These are phyloP conservation scores for Annulohypoxylon truncatum DNA, from an alignment of 2,329 filamentous ascomycete species.

Conservation along the genomic window DNA sequence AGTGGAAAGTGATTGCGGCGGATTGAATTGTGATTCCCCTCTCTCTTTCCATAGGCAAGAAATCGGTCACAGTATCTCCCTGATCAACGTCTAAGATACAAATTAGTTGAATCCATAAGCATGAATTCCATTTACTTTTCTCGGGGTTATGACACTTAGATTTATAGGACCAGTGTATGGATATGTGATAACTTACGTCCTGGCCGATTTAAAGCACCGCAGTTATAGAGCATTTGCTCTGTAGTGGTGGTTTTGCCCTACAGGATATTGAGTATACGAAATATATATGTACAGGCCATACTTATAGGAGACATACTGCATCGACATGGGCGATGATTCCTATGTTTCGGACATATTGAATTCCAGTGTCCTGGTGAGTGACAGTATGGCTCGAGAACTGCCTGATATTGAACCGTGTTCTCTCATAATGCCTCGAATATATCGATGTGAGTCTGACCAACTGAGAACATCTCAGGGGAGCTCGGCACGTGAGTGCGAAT, in stretches of 20 bases:
- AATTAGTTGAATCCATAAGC: slow-evolving; percentile 23
- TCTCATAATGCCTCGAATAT: slow-evolving; percentile 27
- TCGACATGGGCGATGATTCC: slow-evolving; percentile 99
- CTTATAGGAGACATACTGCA: slow-evolving; percentile 67
- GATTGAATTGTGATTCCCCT: slow-evolving; percentile 98
- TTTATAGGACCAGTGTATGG: background rate
- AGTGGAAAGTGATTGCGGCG: slow-evolving; percentile 93
- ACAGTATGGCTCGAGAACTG: slow-evolving; percentile 33
- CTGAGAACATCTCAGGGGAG: slow-evolving; percentile 43
- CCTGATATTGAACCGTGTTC: slow-evolving; percentile 27
- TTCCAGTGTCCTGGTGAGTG: slow-evolving; percentile 51
- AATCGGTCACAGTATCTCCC: slow-evolving; percentile 97
- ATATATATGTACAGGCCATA: background rate
- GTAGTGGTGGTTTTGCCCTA: slow-evolving; percentile 97
- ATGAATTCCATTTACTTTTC: background rate
- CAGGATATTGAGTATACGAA: slow-evolving; percentile 26
- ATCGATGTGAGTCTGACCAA: slow-evolving; percentile 35
- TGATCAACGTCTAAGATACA: slow-evolving; percentile 81
- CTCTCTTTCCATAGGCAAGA: slow-evolving; percentile 89
- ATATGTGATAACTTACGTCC: slow-evolving; percentile 65
- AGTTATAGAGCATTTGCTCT: slow-evolving; percentile 98
- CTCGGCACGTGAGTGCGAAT: slow-evolving; percentile 41
- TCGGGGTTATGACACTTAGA: background rate
- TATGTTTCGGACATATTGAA: slow-evolving; percentile 86
- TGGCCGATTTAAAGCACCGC: slow-evolving; percentile 86